Conservation (phyloP, 176 grass and related monocot species). For the maize (Zea mays) region DNA sequence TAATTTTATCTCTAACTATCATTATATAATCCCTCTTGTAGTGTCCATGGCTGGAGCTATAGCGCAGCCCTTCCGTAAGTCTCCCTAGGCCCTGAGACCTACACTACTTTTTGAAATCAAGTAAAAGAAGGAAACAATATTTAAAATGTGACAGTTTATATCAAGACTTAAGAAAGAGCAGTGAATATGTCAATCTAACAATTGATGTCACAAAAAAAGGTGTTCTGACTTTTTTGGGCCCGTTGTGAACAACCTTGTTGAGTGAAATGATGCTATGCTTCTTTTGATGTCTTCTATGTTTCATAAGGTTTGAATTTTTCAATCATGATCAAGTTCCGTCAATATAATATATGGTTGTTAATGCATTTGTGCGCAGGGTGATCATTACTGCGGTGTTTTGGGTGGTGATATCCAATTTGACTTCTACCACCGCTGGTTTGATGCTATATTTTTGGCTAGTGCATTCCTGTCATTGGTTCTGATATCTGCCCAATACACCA, state of each 20-base stretch:
- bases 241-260: slow-evolving; percentile 5
- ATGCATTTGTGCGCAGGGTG: slow-evolving; percentile 53
- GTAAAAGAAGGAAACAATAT: neutral
- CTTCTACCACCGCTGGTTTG: slow-evolving; percentile 98
- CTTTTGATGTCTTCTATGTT: slow-evolving; percentile 19
- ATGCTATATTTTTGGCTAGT: slow-evolving; percentile 95
- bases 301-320: slow-evolving; percentile 6
- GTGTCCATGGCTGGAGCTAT: no score
- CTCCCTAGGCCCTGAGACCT: no score
- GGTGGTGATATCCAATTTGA: slow-evolving; percentile 98
- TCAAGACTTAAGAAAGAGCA: neutral
- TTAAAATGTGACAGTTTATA: neutral
- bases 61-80: no score
- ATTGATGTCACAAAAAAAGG: slow-evolving; percentile 1
- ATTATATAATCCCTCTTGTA: no score
- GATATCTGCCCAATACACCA: slow-evolving; percentile 88
- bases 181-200: slow-evolving; percentile 9
- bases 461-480: slow-evolving; percentile 89
- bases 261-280: slow-evolving; percentile 12
- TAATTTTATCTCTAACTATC: no score
- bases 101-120: neutral
- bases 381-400: slow-evolving; percentile 96
- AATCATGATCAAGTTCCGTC: slow-evolving; percentile 2
- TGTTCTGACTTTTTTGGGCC: neutral
- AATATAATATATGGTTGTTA: slow-evolving; percentile 19